These are phyloP conservation scores for Melanogaster broomeanus DNA, from an alignment of 768 basidiomycete genomes.

Conservation along the genomic window DNA sequence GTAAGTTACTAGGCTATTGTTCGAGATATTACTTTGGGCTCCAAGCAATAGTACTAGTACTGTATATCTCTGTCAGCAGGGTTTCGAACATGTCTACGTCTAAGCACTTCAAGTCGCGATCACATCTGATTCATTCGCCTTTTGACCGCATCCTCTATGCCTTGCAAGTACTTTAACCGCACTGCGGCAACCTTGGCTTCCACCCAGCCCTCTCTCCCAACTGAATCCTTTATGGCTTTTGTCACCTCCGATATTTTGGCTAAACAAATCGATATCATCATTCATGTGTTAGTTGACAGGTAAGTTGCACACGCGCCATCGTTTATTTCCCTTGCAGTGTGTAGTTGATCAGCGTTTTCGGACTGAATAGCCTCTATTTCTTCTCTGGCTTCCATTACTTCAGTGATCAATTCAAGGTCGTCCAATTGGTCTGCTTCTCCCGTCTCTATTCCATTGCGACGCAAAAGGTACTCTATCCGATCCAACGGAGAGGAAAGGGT, in stretches of 20 bases:
- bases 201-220: constrained; percentile 55
- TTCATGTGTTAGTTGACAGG: background rate
- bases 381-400: constrained; percentile 81
- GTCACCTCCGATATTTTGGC: constrained; percentile 54
- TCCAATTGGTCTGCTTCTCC: constrained; percentile 73
- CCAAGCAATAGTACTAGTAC: no score
- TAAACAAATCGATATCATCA: constrained; percentile 27
- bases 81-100: no score
- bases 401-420: constrained; percentile 68
- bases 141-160: constrained; percentile 46
- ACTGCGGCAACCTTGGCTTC: constrained; percentile 60
- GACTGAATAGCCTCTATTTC: constrained; percentile 61
- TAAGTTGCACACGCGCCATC: constrained; percentile 42
- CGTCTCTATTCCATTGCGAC: constrained; percentile 55
- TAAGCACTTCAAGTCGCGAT: background rate
- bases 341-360: constrained; percentile 47
- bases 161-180: constrained; percentile 71
- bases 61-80: no score
- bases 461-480: constrained; percentile 81
- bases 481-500: constrained; percentile 70
- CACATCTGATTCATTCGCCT: constrained; percentile 8
- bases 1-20: no score
- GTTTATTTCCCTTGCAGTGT: constrained; percentile 54
- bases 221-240: constrained; percentile 46
- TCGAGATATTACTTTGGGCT: no score